Percentiles rank a stretch among this genome's conserved stretches.
Evolutionary conservation across 2,329 filamentous ascomycete species (phyloP).

Genomic region (Pestalotiopsis sp.): DNA sequence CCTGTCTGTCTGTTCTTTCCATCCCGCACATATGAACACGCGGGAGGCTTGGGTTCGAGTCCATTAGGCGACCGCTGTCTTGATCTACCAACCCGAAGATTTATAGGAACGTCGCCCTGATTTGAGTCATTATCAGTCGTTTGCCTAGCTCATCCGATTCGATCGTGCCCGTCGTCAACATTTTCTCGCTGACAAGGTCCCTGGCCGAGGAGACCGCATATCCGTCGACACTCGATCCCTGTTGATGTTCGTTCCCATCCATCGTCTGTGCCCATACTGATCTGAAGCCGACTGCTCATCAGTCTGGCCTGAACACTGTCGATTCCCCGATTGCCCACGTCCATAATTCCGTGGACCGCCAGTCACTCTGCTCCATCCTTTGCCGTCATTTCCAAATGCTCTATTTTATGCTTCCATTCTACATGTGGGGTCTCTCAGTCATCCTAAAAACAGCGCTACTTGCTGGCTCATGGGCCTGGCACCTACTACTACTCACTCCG

Average conservation of each 20-base stretch:
- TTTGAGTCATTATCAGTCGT: slow-evolving; percentile 12
- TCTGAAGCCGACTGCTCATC: not conserved
- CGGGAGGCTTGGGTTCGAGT: not conserved
- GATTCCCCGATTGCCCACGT: not conserved
- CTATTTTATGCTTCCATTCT: slow-evolving; percentile 4
- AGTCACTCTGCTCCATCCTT: not conserved
- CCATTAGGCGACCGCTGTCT: not conserved
- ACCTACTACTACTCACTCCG: not conserved
- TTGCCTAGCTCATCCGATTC: not conserved
- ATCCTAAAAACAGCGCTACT: not conserved
- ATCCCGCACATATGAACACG: not conserved
- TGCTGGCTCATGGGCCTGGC: not conserved
- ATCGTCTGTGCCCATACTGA: slow-evolving; percentile 8
- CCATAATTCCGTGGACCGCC: not conserved
- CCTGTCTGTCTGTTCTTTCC: not conserved
- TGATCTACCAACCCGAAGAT: not conserved
- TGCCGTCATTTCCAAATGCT: slow-evolving; percentile 1
- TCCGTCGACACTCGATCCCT: slow-evolving; percentile 13
- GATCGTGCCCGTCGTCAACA: not conserved
- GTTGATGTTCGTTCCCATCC: slow-evolving; percentile 7
- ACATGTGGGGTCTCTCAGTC: not conserved
- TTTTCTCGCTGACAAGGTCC: not conserved
- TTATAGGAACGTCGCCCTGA: slow-evolving; percentile 10
- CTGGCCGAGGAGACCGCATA: slow-evolving; percentile 1
- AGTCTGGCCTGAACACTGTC: not conserved